These are phyloP conservation scores for Hydnomerulius pinastri DNA, from an alignment of 768 basidiomycete genomes.

Conservation along the genomic window DNA sequence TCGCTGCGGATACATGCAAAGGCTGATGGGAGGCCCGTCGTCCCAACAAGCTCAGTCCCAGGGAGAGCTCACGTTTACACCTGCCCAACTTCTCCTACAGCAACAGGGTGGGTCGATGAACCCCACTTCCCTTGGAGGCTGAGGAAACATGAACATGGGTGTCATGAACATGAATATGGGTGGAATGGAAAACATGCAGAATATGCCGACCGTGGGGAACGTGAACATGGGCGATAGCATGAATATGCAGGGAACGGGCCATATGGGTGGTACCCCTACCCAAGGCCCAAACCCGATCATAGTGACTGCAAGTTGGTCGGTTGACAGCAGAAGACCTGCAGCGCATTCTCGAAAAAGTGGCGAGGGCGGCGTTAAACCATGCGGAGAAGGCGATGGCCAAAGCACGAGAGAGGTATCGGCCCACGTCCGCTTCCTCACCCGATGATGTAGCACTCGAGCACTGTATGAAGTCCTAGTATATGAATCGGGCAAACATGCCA, in stretches of 20 bases:
- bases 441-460: too few species aligned
- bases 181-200: conserved; percentile 16
- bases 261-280: conserved; percentile 20
- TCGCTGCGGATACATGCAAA: conserved; percentile 13
- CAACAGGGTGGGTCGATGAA: conserved; percentile 26
- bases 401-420: too few species aligned
- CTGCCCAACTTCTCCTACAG: conserved; percentile 38
- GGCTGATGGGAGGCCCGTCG: conserved; percentile 22
- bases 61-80: conserved; percentile 32
- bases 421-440: too few species aligned
- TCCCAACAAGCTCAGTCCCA: conserved; percentile 13
- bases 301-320: too few species aligned
- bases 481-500: too few species aligned
- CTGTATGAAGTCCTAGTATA: too few species aligned
- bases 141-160: conserved; percentile 5
- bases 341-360: too few species aligned
- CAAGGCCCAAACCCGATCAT: conserved; percentile 23
- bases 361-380: too few species aligned
- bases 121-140: conserved; percentile 4
- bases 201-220: conserved; percentile 18
- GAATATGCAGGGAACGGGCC: conserved; percentile 26
- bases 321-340: too few species aligned
- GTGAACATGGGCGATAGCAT: conserved; percentile 18
- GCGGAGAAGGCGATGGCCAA: too few species aligned
- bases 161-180: conserved; percentile 22